Conservation (phyloP, 148 eudicot genomes). For the Rhododendron griersonianum region DNA sequence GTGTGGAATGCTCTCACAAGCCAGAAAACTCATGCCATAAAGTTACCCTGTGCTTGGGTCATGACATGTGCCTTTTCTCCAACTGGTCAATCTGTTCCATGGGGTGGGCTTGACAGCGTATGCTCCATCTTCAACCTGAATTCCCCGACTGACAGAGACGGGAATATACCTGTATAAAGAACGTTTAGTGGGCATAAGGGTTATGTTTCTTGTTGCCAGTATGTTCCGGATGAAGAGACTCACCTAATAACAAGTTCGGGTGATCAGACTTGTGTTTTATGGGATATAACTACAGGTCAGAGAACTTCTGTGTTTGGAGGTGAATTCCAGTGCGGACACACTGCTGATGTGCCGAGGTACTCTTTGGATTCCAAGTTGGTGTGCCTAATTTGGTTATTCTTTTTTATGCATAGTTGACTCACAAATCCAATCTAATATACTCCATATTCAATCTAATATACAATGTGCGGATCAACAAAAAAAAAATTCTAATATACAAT, state of each 20-base stretch:
- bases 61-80: conserved; percentile 99
- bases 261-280: conserved; percentile 89
- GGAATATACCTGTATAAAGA: conserved; percentile 74
- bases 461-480: no score
- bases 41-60: conserved; percentile 98
- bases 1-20: conserved; percentile 99
- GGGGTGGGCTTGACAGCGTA: conserved; percentile 92
- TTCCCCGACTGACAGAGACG: conserved; percentile 77
- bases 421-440: conserved; percentile 5
- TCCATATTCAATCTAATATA: not conserved
- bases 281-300: conserved; percentile 94
- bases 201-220: conserved; percentile 90
- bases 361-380: not conserved
- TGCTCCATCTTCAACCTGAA: conserved; percentile 88
- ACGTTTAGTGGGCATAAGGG: conserved; percentile 95
- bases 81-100: conserved; percentile 86
- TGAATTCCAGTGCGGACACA: conserved; percentile 96
- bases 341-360: conserved; percentile 85
- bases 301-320: conserved; percentile 96
- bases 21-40: conserved; percentile 95
- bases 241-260: conserved; percentile 91
- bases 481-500: no score
- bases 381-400: not conserved
- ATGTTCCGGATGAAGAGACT: conserved; percentile 84
- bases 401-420: not conserved